Evolutionary conservation across 345 rosid species (phyloP).

Genomic region (Sisymbrium irio): DNA sequence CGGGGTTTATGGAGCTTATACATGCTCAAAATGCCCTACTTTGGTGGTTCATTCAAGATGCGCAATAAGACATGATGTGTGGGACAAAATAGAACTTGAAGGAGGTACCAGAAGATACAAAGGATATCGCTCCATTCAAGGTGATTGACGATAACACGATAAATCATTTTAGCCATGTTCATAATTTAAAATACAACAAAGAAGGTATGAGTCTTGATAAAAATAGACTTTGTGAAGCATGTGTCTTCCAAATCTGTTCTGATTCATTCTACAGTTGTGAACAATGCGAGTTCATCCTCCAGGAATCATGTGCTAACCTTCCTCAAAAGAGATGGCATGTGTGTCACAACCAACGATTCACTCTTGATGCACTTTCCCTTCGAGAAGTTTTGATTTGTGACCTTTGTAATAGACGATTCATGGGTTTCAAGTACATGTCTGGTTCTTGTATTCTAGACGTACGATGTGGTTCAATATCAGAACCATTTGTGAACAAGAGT

Average conservation of each 20-base stretch:
- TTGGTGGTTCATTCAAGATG: not conserved
- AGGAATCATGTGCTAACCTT: not conserved
- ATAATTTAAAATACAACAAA: not conserved
- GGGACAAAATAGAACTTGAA: not conserved
- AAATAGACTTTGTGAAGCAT: too few relatives aligned
- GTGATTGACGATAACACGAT: not conserved
- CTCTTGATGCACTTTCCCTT: not conserved
- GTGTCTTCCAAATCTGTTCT: too few relatives aligned
- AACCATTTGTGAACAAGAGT: not conserved
- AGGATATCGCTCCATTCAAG: not conserved
- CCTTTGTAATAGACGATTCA: not conserved
- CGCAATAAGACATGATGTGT: not conserved
- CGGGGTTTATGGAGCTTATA: too few relatives aligned
- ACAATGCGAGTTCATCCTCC: too few relatives aligned
- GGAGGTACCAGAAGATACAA: not conserved
- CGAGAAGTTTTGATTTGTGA: not conserved
- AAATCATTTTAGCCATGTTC: slow-evolving; percentile 12
- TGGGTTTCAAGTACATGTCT: not conserved
- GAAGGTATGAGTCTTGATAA: not conserved
- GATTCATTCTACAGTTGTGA: too few relatives aligned
- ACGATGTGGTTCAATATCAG: not conserved
- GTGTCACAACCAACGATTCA: not conserved
- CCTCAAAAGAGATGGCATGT: not conserved
- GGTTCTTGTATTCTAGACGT: not conserved
- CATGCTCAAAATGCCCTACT: not conserved